Evolutionary conservation across 2,329 filamentous ascomycete genomes (phyloP), one percentile per base, ranked within the genome.

Genomic region (Colletotrichum sp.): DNA sequence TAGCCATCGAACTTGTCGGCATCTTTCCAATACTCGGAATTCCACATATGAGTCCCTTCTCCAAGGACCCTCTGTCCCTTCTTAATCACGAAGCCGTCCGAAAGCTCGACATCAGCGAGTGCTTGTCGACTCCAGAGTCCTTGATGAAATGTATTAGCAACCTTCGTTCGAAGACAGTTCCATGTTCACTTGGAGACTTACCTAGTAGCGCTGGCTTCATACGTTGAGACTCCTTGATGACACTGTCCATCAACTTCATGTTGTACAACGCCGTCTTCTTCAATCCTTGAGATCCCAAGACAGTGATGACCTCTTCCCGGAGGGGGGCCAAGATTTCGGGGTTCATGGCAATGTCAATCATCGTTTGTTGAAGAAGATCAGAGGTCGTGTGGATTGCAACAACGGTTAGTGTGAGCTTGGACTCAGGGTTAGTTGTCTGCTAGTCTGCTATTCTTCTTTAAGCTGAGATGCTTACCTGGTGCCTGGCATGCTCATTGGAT

Each of bases 401-500:
- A 7, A 80, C 61, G 3, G 79, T 76, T 3, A 81, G 63, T 1
- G 76, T 67, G 4, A 81, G 72, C 34, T 52, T 52, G 5, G 10
- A 3, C 3, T 21, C 3, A 18, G 36, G 16, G 36, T 43, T 18
- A 43, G 8, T 48, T 7, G 6, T 18, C 43, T 21, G 43, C 12
- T 52, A 52, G n/a, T 43, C 18, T 52, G n/a, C 2, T 7, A 13
- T 5, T 21, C 43, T 52, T 13, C 43, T 21, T 21, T 5, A 13
- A 52, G 10, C 43, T 7, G 12, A 21, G 10, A 21, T 7, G n/a
- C 43, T 52, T 7, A 52, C 43, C n/a, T 81, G 79, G 5, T 64
- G 3, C 90, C 89, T 6, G 82, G 81, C 61, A 39, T 64, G 61
- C 7, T 64, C 61, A 24, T 64, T 24, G 7, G 39, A 66, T 28